phyloP scores from a whole-genome alignment of 2,329 filamentous ascomycete genomes.

The Chalara sp. region DNA sequence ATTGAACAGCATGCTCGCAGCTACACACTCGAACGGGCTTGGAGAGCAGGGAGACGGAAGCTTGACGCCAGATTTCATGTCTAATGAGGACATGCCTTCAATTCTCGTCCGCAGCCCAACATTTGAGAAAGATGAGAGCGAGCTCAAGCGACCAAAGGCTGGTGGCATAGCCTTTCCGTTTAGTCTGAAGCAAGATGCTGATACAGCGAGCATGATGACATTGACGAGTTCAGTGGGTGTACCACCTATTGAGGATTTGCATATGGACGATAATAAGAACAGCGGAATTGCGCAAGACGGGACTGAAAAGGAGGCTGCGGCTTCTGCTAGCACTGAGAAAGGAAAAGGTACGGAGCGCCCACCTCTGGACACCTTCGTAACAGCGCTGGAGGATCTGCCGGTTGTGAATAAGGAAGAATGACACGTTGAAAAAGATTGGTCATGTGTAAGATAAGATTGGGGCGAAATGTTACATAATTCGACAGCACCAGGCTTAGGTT shows the following conservation, averaged over 20 bases:
- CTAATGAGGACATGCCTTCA: constrained; percentile 6
- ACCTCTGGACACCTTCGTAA: constrained; percentile 47
- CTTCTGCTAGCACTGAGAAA: no score
- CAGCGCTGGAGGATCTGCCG: constrained; percentile 27
- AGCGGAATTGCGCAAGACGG: constrained; percentile 3
- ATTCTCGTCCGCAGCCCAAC: constrained; percentile 14
- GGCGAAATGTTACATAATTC: no score
- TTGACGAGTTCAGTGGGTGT: constrained; percentile 35
- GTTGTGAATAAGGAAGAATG: neutral
- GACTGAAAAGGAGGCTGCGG: no score
- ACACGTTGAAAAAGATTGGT: no score
- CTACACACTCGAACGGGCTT: constrained; percentile 34
- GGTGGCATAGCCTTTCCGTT: constrained; percentile 69
- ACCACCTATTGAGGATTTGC: constrained; percentile 16
- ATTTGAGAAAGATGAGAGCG: constrained; percentile 35
- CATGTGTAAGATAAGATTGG: no score
- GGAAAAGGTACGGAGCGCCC: constrained; percentile 29
- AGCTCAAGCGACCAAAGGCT: constrained; percentile 58
- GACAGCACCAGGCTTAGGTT: no score
- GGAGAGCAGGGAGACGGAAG: constrained; percentile 9
- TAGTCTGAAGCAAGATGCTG: constrained; percentile 50
- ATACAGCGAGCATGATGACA: constrained; percentile 64
- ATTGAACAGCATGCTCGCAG: constrained; percentile 29
- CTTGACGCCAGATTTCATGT: constrained; percentile 14
- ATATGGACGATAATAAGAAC: constrained; percentile 9